Percentiles rank a stretch among this genome's conserved stretches.
These are phyloP conservation scores for Fusarium sp. DNA, from an alignment of 2,329 filamentous ascomycete genomes.

Conservation along the genomic window DNA sequence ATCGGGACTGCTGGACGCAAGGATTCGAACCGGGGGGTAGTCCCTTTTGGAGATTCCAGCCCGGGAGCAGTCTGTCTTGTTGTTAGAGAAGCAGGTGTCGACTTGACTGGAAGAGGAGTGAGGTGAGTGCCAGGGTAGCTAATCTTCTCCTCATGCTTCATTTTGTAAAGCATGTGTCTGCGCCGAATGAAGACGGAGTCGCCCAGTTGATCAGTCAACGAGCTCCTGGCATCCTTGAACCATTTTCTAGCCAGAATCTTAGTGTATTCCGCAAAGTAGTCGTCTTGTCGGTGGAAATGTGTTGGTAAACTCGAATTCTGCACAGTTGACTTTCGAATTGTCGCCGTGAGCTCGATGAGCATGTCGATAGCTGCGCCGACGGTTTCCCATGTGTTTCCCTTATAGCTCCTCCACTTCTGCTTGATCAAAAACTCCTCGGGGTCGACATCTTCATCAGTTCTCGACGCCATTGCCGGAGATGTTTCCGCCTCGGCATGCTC, in stretches of 20 bases:
- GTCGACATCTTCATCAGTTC: not conserved
- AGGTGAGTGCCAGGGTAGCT: not conserved
- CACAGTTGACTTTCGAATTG: not conserved
- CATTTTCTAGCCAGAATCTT: not conserved
- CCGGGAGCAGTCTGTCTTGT: accelerated
- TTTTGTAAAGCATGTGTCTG: not conserved
- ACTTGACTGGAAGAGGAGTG: not conserved
- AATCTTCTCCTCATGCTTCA: not conserved
- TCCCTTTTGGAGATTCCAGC: not conserved
- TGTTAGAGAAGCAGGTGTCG: not conserved
- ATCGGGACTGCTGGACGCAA: not conserved
- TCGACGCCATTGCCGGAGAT: too few relatives aligned
- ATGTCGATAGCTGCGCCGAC: not conserved
- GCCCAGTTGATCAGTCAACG: not conserved
- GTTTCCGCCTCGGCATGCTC: not conserved
- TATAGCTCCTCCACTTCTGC: not conserved
- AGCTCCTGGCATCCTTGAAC: not conserved
- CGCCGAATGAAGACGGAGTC: not conserved
- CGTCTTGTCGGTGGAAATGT: not conserved
- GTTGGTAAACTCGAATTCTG: not conserved
- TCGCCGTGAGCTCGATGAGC: not conserved
- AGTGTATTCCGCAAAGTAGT: not conserved
- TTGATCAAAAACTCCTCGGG: not conserved
- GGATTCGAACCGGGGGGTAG: not conserved
- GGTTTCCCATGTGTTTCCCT: not conserved